Base-by-base conservation (phyloP, 2,329 filamentous ascomycete species). In the Dendrostoma leiphaemia region DNA sequence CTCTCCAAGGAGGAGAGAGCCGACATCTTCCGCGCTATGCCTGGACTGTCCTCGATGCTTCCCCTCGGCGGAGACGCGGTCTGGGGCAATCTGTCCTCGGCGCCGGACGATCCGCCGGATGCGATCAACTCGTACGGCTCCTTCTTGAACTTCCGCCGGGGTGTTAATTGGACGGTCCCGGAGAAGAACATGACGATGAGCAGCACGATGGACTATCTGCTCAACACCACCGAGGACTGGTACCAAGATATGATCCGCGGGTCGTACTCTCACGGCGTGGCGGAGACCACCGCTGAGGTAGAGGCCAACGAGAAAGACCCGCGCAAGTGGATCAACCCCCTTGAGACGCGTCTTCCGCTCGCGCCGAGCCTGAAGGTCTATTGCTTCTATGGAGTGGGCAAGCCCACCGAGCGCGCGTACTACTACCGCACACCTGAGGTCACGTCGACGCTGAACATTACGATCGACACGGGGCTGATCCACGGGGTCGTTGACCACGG, bases 341-440 rank as follows among this genome's bases (percentile, higher is more conserved):
- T 59, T 1, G 93, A 97, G 69, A 89, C 90, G 0, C 83, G 93
- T 2, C 78, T 97, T 0, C 94, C 94, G 0, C 78, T 91, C 19
- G 93, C 94, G 1, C 93, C 94, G 0, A 90, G 84, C 65, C 76
- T 99, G 65, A 97, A 96, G 69, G 90, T 99, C 12, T 97, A 92
- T 73, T 97, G 94, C 73, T 97, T 99, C 75, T 97, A 99, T 67
- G 94, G 89, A 19, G 85, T 96, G 4, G 93, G 93, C 3, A 99
- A 97, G 69, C 88, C 90, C 3, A 97, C 93, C 0, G 93, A 99
- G 71, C 84, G 93, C 53, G 86, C 86, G 15, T 99, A 97, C 69
- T 99, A 89, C 69, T 99, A 99, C 72, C 86, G 88, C 29, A 67
- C 76, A 1, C 78, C 83, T 0, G 89, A 93, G 43, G 74, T 77